Percentiles rank a stretch among this genome's conserved stretches.
phyloP scores from a whole-genome alignment of 2,329 filamentous ascomycete genomes.

The Davidsoniella eucalypti region DNA sequence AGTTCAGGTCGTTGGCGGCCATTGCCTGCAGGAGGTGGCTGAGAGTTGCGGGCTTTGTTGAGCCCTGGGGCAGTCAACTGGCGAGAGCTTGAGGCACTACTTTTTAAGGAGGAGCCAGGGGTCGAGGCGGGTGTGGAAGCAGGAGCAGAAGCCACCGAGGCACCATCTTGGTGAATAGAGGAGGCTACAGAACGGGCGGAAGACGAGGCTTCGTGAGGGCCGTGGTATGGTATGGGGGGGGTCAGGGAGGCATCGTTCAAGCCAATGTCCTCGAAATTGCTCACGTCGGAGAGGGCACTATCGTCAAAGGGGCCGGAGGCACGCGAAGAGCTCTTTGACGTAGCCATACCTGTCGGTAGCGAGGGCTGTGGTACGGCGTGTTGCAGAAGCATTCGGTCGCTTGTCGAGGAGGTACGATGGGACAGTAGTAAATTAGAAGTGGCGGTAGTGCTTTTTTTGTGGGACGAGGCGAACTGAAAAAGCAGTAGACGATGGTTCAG shows the following conservation, averaged over 20 bases:
- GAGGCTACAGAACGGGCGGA: slow-evolving; percentile 18
- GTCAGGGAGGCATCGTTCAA: slow-evolving; percentile 45
- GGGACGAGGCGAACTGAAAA: too few relatives aligned
- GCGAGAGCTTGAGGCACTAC: slow-evolving; percentile 3
- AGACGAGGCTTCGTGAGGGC: slow-evolving; percentile 14
- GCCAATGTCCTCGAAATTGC: slow-evolving; percentile 86
- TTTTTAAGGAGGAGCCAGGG: slow-evolving; percentile 7
- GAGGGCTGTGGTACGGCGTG: too few relatives aligned
- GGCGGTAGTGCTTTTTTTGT: too few relatives aligned
- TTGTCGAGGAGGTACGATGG: too few relatives aligned
- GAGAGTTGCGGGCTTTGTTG: slow-evolving; percentile 16
- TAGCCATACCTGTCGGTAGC: slow-evolving; percentile 42
- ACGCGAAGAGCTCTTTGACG: slow-evolving; percentile 75
- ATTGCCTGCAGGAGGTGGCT: slow-evolving; percentile 18
- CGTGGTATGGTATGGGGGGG: slow-evolving; percentile 14
- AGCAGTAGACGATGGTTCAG: background rate
- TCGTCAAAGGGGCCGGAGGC: slow-evolving; percentile 65
- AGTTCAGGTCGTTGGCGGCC: slow-evolving; percentile 17
- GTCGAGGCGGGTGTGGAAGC: slow-evolving; percentile 1
- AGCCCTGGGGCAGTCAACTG: slow-evolving; percentile 7
- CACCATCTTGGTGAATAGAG: slow-evolving; percentile 20
- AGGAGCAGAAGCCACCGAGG: slow-evolving; percentile 16
- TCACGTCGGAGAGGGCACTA: slow-evolving; percentile 53
- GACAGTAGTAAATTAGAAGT: too few relatives aligned
- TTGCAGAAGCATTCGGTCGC: too few relatives aligned